A percentile compares a stretch with the other conserved stretches of the same genome.
Conservation (phyloP, 345 rosid genomes). For the Linum trigynum region DNA sequence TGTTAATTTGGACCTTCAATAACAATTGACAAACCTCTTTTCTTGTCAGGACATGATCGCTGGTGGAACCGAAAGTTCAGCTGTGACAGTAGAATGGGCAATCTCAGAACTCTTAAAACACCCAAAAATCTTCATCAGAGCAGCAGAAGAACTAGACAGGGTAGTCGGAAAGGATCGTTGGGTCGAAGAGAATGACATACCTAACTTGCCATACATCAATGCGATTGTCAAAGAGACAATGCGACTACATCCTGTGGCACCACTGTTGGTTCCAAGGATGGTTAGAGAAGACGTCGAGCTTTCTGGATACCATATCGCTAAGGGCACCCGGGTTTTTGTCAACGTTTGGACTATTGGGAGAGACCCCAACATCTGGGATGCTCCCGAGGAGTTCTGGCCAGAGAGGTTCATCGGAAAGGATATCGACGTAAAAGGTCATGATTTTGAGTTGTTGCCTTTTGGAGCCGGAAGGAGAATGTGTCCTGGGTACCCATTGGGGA, state of each 20-base stretch:
- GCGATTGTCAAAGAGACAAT: slow-evolving; percentile 48
- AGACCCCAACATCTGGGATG: slow-evolving; percentile 48
- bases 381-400: slow-evolving; percentile 39
- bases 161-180: slow-evolving; percentile 46
- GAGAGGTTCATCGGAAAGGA: slow-evolving; percentile 42
- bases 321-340: slow-evolving; percentile 38
- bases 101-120: slow-evolving; percentile 37
- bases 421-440: slow-evolving; percentile 50
- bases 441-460: slow-evolving; percentile 50
- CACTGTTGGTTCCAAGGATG: slow-evolving; percentile 41
- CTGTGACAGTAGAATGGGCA: slow-evolving; percentile 59
- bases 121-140: slow-evolving; percentile 41
- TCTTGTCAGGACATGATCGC: slow-evolving; percentile 42
- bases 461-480: slow-evolving; percentile 74
- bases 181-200: slow-evolving; percentile 50
- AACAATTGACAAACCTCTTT: too few species aligned
- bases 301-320: slow-evolving; percentile 34
- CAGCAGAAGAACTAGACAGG: slow-evolving; percentile 45
- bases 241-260: slow-evolving; percentile 62
- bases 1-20: too few species aligned
- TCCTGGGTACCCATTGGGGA: slow-evolving; percentile 51
- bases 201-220: slow-evolving; percentile 32
- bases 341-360: slow-evolving; percentile 47
- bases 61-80: slow-evolving; percentile 60
- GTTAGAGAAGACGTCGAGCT: slow-evolving; percentile 33